phyloP scores from a whole-genome alignment of 1,284 basidiomycete genomes.

The Boletus smithii region DNA sequence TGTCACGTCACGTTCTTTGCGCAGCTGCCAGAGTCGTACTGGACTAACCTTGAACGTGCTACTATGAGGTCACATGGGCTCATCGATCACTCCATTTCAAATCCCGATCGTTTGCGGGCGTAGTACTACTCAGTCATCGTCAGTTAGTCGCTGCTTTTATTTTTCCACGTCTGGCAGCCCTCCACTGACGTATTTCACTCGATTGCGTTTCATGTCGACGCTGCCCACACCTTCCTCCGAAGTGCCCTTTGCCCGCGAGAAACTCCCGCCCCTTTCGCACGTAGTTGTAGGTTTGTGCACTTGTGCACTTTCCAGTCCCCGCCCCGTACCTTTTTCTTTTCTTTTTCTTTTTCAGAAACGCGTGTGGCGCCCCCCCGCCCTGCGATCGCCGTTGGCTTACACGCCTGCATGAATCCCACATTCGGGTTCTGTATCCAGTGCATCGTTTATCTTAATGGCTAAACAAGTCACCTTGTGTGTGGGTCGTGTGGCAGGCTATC shows the following conservation, averaged over 20 bases:
- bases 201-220: conserved; percentile 25
- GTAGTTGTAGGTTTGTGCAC: background rate
- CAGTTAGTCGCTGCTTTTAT: background rate
- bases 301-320: conserved; percentile 4
- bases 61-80: conserved; percentile 12
- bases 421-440: background rate
- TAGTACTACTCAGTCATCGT: background rate
- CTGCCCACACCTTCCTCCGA: conserved; percentile 25
- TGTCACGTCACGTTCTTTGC: conserved; percentile 13
- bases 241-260: conserved; percentile 23
- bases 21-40: background rate
- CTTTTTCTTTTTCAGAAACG: background rate
- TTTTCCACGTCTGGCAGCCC: conserved; percentile 6
- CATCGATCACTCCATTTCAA: conserved; percentile 9
- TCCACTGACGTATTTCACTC: conserved; percentile 24
- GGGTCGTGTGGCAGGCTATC: conserved; percentile 16
- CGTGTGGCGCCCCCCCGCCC: background rate
- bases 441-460: conserved; percentile 8
- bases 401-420: conserved; percentile 8
- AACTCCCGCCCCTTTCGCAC: conserved; percentile 1
- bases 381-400: background rate
- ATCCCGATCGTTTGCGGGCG: conserved; percentile 15
- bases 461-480: conserved; percentile 2
- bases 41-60: too few relatives aligned
- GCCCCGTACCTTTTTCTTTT: conserved; percentile 5